Evolutionary conservation across 2,329 filamentous ascomycete species (phyloP).

Genomic region (Didymella keratinophila): DNA sequence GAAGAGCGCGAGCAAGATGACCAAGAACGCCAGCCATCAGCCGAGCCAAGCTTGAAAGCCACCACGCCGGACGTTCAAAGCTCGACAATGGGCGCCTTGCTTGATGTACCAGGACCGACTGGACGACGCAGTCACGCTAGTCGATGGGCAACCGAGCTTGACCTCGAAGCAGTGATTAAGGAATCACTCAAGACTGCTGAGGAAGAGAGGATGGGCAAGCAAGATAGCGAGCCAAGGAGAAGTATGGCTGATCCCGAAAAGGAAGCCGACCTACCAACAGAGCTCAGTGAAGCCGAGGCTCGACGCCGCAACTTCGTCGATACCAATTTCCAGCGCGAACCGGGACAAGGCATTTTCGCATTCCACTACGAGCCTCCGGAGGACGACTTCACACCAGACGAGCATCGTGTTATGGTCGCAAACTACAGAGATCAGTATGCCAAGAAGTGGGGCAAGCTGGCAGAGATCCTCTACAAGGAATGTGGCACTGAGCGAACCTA

Average conservation of each 20-base stretch:
- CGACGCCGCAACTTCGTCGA: slow-evolving; percentile 69
- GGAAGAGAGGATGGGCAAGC: slow-evolving; percentile 73
- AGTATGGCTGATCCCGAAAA: slow-evolving; percentile 78
- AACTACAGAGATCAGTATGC: slow-evolving; percentile 74
- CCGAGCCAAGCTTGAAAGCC: slow-evolving; percentile 45
- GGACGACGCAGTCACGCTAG: slow-evolving; percentile 44
- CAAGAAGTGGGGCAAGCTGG: slow-evolving; percentile 84
- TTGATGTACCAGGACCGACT: slow-evolving; percentile 40
- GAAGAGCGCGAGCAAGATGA: slow-evolving; percentile 51
- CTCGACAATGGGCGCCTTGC: slow-evolving; percentile 36
- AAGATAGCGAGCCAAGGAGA: slow-evolving; percentile 66
- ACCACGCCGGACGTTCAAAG: slow-evolving; percentile 58
- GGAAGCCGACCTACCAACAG: slow-evolving; percentile 76
- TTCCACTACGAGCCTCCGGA: slow-evolving; percentile 77
- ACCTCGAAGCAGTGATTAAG: slow-evolving; percentile 74
- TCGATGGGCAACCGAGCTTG: slow-evolving; percentile 67
- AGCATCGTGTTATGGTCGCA: slow-evolving; percentile 75
- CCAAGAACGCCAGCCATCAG: slow-evolving; percentile 46
- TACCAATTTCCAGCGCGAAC: slow-evolving; percentile 68
- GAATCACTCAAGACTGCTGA: slow-evolving; percentile 73
- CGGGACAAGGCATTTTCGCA: slow-evolving; percentile 71
- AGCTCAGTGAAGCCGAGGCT: slow-evolving; percentile 69
- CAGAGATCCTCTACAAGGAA: slow-evolving; percentile 64
- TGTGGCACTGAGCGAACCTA: slow-evolving; percentile 69
- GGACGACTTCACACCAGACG: slow-evolving; percentile 77